Evolutionary conservation across 306 rosid genomes (phyloP), one percentile per base, ranked within the genome.

Genomic region (Pueraria montana): DNA sequence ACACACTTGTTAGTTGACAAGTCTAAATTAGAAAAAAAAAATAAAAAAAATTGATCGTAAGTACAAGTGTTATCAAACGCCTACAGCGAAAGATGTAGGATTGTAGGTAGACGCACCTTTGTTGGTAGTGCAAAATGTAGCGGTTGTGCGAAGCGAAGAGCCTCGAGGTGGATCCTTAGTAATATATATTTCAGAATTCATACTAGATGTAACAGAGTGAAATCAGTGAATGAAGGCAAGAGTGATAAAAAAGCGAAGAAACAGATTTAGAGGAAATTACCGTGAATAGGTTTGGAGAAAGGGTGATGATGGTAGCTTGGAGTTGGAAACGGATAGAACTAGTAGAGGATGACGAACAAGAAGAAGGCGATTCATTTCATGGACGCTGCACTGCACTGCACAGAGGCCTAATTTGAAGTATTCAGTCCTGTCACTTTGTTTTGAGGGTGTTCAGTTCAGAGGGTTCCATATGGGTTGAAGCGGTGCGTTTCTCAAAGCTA

Each of bases 1-100:
- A 89, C 95, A 38, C 98, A 94, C 78, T 90, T 91, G 79, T 89
- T 89, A 40, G 56, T 56, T 46, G 91, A 79, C 80, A 94, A 81
- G 86, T 90, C 98, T 94, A 76, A 81, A 81, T 6, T 38, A 79
- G 16, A n/a, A 36, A 8, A 11, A 6, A 27, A 56, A 4, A n/a
- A n/a, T n/a, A 24, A 63, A 76, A 27, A 0, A 14, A 21, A n/a
- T 11, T 43, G 32, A 66, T 16, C 6, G n/a, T 4, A n/a, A 40
- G 50, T 26, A 24, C 16, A 56, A 21, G 49, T 21, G 38, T 62
- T 59, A 34, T 24, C 45, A 62, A 72, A 73, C 74, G 27, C 26
- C 14, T 40, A 13, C 11, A 45, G 21, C 18, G 78, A 30, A 26
- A 77, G 56, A 6, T 18, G 21, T n/a, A n/a, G n/a, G n/a, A n/a